Conservation (phyloP, 2,329 filamentous ascomycete species). For the Rasamsonia emersonii region DNA sequence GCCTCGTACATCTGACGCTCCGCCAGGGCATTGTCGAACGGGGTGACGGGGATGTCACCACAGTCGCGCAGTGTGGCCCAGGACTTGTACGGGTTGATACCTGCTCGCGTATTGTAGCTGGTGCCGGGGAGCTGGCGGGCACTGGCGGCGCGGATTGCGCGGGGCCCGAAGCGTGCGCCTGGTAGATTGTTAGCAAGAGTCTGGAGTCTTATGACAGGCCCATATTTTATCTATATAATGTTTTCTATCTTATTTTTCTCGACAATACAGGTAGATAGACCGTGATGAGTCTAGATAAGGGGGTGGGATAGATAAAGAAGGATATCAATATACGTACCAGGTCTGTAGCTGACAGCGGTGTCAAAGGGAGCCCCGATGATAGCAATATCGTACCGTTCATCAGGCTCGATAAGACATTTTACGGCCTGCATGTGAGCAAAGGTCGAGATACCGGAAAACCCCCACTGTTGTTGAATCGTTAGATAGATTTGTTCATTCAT, state of each 20-base stretch:
- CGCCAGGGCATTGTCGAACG: conserved; percentile 77
- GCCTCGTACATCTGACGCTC: conserved; percentile 76
- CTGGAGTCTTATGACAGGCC: too few relatives aligned
- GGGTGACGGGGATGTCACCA: conserved; percentile 80
- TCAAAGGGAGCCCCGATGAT: conserved; percentile 68
- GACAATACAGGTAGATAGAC: too few relatives aligned
- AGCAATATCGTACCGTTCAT: conserved; percentile 59
- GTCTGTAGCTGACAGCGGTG: conserved; percentile 62
- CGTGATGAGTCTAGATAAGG: too few relatives aligned
- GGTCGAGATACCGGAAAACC: conserved; percentile 64
- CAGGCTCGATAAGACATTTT: conserved; percentile 60
- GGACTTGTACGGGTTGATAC: conserved; percentile 71
- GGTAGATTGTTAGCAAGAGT: conserved; percentile 3
- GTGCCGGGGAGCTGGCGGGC: conserved; percentile 70
- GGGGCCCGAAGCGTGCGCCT: conserved; percentile 73
- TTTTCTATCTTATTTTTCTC: too few relatives aligned
- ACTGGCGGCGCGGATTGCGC: conserved; percentile 77
- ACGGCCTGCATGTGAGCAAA: conserved; percentile 64
- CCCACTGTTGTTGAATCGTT: conserved; percentile 38
- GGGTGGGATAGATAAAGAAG: neutral
- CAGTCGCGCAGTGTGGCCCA: conserved; percentile 80
- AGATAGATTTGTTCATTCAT: neutral
- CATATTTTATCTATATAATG: too few relatives aligned
- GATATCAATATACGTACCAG: conserved; percentile 39
- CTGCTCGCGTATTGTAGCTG: conserved; percentile 73